These are phyloP conservation scores for Arabidopsis suecica DNA, from an alignment of 345 rosid species.

Conservation along the genomic window DNA sequence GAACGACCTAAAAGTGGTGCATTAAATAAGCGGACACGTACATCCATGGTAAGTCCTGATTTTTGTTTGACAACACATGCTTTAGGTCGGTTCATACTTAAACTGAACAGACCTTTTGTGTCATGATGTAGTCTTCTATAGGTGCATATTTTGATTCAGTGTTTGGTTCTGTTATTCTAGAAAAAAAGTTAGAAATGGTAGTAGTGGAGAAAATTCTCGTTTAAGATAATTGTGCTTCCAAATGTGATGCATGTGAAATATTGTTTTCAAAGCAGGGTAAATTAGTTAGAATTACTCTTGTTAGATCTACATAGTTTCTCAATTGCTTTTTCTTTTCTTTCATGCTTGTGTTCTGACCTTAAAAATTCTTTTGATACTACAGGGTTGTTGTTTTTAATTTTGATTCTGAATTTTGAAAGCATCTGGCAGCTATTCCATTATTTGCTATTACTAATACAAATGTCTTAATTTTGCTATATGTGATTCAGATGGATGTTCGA, in stretches of 20 bases:
- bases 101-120: constrained; percentile 20
- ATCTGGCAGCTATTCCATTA: constrained; percentile 1
- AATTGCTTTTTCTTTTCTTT: not conserved
- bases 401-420: constrained; percentile 6
- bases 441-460: constrained; percentile 12
- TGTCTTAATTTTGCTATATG: constrained; percentile 41
- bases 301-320: constrained; percentile 27
- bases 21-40: constrained; percentile 91
- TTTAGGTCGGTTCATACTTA: constrained; percentile 17
- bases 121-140: constrained; percentile 23
- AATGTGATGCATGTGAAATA: constrained; percentile 4
- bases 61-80: constrained; percentile 49
- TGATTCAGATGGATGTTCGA: constrained; percentile 71
- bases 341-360: constrained; percentile 10
- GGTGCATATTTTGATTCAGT: constrained; percentile 7
- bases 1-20: constrained; percentile 71
- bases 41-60: constrained; percentile 80
- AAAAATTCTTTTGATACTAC: not conserved
- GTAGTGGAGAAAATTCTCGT: constrained; percentile 16
- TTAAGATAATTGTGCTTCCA: constrained; percentile 25
- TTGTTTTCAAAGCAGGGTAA: constrained; percentile 3
- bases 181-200: not conserved
- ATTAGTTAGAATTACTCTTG: not conserved
- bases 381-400: constrained; percentile 3
- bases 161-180: constrained; percentile 1